Percentiles rank a stretch among this genome's conserved stretches.
These are phyloP conservation scores for Fibroporia radiculosa DNA, from an alignment of 768 basidiomycete species.

Conservation along the genomic window DNA sequence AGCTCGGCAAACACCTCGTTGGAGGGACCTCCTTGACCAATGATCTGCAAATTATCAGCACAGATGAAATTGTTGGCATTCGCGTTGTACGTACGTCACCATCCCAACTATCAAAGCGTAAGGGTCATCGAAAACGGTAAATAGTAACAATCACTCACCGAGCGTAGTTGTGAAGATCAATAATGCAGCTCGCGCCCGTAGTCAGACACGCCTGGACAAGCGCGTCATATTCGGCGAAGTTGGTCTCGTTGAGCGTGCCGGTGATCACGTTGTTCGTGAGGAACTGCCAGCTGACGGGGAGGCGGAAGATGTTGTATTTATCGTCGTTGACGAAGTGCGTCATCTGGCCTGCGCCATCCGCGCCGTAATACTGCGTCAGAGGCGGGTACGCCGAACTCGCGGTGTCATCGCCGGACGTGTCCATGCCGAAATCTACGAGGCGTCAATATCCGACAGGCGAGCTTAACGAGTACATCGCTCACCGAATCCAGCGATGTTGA, in stretches of 20 bases:
- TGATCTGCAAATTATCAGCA: too few relatives aligned
- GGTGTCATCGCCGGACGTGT: slow-evolving; percentile 38
- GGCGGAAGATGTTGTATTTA: slow-evolving; percentile 9
- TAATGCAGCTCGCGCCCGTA: slow-evolving; percentile 34
- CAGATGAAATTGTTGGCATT: too few relatives aligned
- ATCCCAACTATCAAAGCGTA: too few relatives aligned
- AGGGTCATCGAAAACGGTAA: too few relatives aligned
- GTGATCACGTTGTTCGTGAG: slow-evolving; percentile 36
- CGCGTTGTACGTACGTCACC: too few relatives aligned
- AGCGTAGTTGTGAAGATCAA: slow-evolving; percentile 54
- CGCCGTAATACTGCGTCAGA: slow-evolving; percentile 37
- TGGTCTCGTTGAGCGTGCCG: slow-evolving; percentile 33
- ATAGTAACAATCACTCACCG: too few relatives aligned
- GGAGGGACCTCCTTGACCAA: too few relatives aligned
- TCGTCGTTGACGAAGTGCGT: slow-evolving; percentile 23
- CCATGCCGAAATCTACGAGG: slow-evolving; percentile 13
- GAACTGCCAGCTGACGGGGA: slow-evolving; percentile 14
- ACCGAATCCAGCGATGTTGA: too few relatives aligned
- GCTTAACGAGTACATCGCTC: too few relatives aligned
- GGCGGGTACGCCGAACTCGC: slow-evolving; percentile 31
- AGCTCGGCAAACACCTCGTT: too few relatives aligned
- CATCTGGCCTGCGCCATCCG: slow-evolving; percentile 14
- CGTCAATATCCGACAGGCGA: too few relatives aligned
- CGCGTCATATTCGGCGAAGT: slow-evolving; percentile 33
- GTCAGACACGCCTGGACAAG: slow-evolving; percentile 39